Conservation (phyloP, 2,329 filamentous ascomycete genomes). For the Talaromyces amestolkiae region DNA sequence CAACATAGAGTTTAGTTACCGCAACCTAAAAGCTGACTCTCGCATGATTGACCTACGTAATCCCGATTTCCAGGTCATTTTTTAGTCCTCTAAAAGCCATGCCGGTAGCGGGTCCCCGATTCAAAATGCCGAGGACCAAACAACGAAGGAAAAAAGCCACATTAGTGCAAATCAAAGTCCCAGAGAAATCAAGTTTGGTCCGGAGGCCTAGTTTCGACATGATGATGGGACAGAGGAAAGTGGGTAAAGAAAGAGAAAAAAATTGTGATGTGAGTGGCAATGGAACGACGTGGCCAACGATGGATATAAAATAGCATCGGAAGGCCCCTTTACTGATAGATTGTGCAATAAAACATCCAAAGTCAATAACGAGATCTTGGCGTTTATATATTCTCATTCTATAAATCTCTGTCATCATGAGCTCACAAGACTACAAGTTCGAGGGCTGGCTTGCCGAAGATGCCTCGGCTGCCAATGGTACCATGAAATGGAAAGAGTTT, state of each 20-base stretch:
- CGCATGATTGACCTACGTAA: neutral
- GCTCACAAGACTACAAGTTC: constrained; percentile 16
- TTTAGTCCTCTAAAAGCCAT: neutral
- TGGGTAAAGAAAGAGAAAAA: neutral
- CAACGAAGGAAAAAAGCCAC: neutral
- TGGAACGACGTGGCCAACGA: neutral
- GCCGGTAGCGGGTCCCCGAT: neutral
- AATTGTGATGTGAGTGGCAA: neutral
- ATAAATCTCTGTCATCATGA: constrained; percentile 1
- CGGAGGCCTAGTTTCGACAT: neutral
- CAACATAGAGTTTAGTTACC: constrained; percentile 1
- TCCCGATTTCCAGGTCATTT: neutral
- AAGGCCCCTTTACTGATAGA: neutral
- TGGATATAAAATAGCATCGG: neutral
- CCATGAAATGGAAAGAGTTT: constrained; percentile 56
- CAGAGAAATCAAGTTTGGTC: neutral
- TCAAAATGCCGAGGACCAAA: neutral
- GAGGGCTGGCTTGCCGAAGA: constrained; percentile 12
- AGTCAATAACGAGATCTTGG: neutral
- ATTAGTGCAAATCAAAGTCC: neutral
- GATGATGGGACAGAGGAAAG: neutral
- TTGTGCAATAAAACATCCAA: neutral
- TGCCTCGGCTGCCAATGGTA: constrained; percentile 36
- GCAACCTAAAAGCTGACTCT: constrained; percentile 4
- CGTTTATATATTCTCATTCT: too few species aligned